Conservation (phyloP, 2,329 filamentous ascomycete genomes). For the Claviceps capensis region DNA sequence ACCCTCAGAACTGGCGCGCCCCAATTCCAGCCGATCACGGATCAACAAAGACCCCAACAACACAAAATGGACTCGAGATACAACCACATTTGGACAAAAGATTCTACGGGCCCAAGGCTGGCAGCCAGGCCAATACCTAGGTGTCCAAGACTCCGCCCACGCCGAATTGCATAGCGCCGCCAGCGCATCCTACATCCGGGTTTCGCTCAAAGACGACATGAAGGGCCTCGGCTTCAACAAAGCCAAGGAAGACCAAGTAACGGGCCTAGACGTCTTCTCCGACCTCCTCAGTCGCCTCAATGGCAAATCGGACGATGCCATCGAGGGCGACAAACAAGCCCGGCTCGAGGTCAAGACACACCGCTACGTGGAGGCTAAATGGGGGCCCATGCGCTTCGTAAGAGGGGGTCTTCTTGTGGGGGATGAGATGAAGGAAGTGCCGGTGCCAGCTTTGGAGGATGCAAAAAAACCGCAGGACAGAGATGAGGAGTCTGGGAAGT, state of each 20-base stretch:
- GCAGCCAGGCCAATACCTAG: conserved; percentile 73
- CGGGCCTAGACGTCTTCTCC: conserved; percentile 76
- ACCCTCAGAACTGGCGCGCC: not conserved
- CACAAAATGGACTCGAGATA: conserved; percentile 78
- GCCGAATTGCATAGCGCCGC: conserved; percentile 64
- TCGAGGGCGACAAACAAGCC: conserved; percentile 55
- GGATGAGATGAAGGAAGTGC: conserved; percentile 35
- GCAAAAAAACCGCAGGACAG: conserved; percentile 7
- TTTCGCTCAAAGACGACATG: conserved; percentile 79
- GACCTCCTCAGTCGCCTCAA: conserved; percentile 80
- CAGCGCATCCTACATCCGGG: conserved; percentile 73
- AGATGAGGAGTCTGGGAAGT: conserved; percentile 13
- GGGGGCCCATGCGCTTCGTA: conserved; percentile 75
- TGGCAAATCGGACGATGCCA: conserved; percentile 62
- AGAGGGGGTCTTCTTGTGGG: conserved; percentile 60
- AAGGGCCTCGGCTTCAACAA: conserved; percentile 75
- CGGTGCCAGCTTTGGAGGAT: conserved; percentile 8
- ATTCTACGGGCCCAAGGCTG: conserved; percentile 84
- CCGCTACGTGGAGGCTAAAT: conserved; percentile 60
- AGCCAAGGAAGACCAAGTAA: conserved; percentile 62
- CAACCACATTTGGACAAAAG: conserved; percentile 72
- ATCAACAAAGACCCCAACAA: conserved; percentile 91
- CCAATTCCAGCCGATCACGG: conserved; percentile 35
- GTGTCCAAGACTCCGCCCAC: conserved; percentile 62
- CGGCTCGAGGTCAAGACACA: conserved; percentile 58